Conservation (phyloP, 2,329 filamentous ascomycete species). For the Penicillium crustosum region DNA sequence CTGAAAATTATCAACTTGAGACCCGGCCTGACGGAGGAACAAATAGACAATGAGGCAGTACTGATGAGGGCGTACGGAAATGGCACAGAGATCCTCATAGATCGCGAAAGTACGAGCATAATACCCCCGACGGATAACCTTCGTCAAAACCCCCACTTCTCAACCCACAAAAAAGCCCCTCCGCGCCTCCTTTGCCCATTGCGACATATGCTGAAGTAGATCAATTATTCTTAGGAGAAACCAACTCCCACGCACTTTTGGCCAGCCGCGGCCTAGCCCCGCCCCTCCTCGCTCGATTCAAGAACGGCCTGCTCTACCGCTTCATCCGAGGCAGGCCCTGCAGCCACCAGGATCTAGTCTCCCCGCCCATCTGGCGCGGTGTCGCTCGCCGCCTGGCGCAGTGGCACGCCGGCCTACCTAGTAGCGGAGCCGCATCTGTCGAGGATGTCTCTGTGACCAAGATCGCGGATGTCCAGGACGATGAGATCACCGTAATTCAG, state of each 20-base stretch:
- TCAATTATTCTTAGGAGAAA: conserved; percentile 52
- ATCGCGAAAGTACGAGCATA: conserved; percentile 74
- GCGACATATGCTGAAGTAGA: conserved; percentile 38
- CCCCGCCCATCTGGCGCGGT: conserved; percentile 73
- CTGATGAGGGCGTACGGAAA: conserved; percentile 91
- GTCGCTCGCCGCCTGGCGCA: conserved; percentile 82
- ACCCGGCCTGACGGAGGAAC: conserved; percentile 68
- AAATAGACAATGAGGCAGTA: conserved; percentile 80
- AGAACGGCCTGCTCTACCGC: conserved; percentile 93
- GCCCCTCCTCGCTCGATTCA: conserved; percentile 82
- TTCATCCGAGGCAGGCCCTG: conserved; percentile 82
- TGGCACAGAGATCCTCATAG: conserved; percentile 91
- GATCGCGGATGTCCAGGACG: conserved; percentile 16
- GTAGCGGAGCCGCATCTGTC: conserved; percentile 44
- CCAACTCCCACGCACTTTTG: conserved; percentile 75
- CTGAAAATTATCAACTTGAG: conserved; percentile 52
- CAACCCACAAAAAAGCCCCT: neutral
- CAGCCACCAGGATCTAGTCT: conserved; percentile 74
- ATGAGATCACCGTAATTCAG: conserved; percentile 22
- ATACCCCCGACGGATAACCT: conserved; percentile 3
- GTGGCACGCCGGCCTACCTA: conserved; percentile 78
- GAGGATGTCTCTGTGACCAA: conserved; percentile 19
- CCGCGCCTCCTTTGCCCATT: conserved; percentile 28
- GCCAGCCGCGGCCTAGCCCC: conserved; percentile 82
- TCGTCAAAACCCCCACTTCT: neutral